A percentile compares a stretch with the other conserved stretches of the same genome.
These are phyloP conservation scores for Phytophthora meadii DNA, from an alignment of 352 stramenopile genomes.

Conservation along the genomic window DNA sequence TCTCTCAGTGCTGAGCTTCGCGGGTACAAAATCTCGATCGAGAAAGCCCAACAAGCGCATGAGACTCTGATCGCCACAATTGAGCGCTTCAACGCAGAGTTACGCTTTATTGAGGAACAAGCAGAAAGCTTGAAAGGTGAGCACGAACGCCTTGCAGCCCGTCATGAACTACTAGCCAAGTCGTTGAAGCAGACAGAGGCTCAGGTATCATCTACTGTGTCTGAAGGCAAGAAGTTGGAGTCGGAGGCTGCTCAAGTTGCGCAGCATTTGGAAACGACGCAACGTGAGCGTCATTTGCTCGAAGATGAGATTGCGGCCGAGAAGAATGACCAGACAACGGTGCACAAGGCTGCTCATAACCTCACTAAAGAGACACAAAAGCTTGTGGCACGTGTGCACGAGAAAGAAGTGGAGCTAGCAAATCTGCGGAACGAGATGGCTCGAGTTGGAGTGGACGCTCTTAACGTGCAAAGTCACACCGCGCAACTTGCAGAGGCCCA, in stretches of 20 bases:
- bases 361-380: conserved; percentile 84
- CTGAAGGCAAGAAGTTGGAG: conserved; percentile 75
- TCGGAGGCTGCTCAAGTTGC: conserved; percentile 72
- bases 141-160: conserved; percentile 77
- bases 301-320: conserved; percentile 85
- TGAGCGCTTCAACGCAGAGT: conserved; percentile 87
- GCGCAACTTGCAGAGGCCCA: conserved; percentile 89
- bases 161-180: conserved; percentile 89
- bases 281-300: conserved; percentile 88
- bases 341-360: conserved; percentile 92
- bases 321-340: conserved; percentile 90
- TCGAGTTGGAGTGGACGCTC: conserved; percentile 89
- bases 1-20: conserved; percentile 87
- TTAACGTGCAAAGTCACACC: conserved; percentile 93
- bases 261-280: conserved; percentile 84
- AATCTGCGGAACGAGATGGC: conserved; percentile 94
- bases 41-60: conserved; percentile 82
- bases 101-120: conserved; percentile 80
- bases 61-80: conserved; percentile 85
- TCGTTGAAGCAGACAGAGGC: conserved; percentile 89
- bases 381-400: conserved; percentile 76
- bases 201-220: conserved; percentile 71
- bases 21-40: conserved; percentile 88
- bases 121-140: conserved; percentile 63
- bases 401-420: conserved; percentile 91